phyloP scores from a whole-genome alignment of 257 asterid species.

The Solanum sparsipilum region DNA sequence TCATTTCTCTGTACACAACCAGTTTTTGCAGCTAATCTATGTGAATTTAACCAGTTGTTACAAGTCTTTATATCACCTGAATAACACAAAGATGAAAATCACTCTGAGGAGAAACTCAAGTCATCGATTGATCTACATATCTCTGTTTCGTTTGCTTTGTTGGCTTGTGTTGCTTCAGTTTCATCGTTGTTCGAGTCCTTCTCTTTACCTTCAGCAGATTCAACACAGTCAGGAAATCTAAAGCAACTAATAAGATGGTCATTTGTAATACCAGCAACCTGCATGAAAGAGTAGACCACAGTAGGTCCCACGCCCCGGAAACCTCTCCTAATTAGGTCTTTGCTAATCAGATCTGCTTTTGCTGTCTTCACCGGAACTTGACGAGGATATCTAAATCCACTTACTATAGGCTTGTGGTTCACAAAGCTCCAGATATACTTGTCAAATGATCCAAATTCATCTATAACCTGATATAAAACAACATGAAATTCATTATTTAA shows the following conservation, averaged over 20 bases:
- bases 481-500: not conserved
- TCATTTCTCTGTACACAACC: not conserved
- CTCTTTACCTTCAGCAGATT: constrained; percentile 12
- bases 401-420: constrained; percentile 66
- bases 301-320: constrained; percentile 98
- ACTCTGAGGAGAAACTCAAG: constrained; percentile 20
- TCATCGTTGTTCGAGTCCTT: not conserved
- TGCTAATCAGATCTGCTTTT: constrained; percentile 88
- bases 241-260: constrained; percentile 56
- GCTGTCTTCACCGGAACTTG: constrained; percentile 90
- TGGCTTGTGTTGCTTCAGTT: not conserved
- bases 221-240: constrained; percentile 28
- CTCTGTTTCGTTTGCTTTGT: not conserved
- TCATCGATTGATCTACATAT: constrained; percentile 14
- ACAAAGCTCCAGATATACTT: constrained; percentile 84
- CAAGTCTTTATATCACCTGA: not conserved
- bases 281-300: constrained; percentile 91
- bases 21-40: not conserved
- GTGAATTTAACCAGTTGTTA: not conserved
- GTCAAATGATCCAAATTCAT: constrained; percentile 80
- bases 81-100: not conserved
- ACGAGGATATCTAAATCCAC: constrained; percentile 73
- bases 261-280: constrained; percentile 77
- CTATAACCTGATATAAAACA: constrained; percentile 46
- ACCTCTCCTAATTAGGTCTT: constrained; percentile 84